Evolutionary conservation across 2,329 filamentous ascomycete species (phyloP).

Genomic region (Hymenoscyphus infarciens): DNA sequence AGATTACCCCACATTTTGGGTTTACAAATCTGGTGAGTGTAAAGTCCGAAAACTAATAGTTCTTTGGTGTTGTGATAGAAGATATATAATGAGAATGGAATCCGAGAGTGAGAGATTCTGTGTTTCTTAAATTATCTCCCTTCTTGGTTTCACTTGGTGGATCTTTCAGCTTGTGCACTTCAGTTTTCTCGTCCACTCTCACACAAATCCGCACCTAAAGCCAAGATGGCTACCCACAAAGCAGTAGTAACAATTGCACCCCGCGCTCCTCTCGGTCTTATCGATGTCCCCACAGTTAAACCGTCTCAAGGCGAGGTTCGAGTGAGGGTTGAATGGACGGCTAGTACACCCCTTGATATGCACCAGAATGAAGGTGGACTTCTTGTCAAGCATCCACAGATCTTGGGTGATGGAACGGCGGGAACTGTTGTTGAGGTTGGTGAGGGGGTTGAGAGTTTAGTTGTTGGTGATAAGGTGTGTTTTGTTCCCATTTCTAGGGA

Average conservation of each 20-base stretch:
- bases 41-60: too few relatives aligned
- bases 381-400: conserved; percentile 47
- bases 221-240: conserved; percentile 37
- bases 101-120: too few relatives aligned
- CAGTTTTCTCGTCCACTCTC: too few relatives aligned
- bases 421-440: conserved; percentile 53
- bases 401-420: conserved; percentile 49
- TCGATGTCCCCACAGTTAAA: conserved; percentile 33
- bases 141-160: too few relatives aligned
- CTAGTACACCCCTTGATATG: conserved; percentile 58
- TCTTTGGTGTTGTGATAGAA: too few relatives aligned
- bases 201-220: too few relatives aligned
- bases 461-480: conserved; percentile 53
- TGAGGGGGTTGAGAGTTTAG: conserved; percentile 41
- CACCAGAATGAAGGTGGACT: conserved; percentile 60
- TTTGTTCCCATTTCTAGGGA: too few relatives aligned
- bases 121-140: too few relatives aligned
- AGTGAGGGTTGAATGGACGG: conserved; percentile 54
- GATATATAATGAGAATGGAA: too few relatives aligned
- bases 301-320: conserved; percentile 45
- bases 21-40: too few relatives aligned
- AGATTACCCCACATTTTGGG: too few relatives aligned
- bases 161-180: too few relatives aligned
- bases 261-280: conserved; percentile 37
- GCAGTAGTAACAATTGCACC: conserved; percentile 41